Evolutionary conservation across 768 basidiomycete genomes (phyloP), one percentile per base, ranked within the genome.

Genomic region (Solioccasus polychromus): DNA sequence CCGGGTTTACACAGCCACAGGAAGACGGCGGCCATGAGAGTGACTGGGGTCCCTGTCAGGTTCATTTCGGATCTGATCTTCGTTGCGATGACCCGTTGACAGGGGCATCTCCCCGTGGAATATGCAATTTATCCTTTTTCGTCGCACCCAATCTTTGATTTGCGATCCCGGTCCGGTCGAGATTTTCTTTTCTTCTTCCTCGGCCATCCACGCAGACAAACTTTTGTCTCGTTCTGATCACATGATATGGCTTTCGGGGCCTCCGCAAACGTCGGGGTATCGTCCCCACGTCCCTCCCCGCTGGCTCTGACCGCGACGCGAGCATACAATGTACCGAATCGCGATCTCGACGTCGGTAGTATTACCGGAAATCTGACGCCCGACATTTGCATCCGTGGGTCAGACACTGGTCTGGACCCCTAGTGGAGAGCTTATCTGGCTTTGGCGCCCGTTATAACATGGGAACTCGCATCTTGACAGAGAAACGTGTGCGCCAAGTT

Each of bases 41-140:
- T 63, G 41, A 0, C 40, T 47, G 59, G 60, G 59, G 59, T 60
- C 50, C 12, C n/a, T 24, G 3, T 17, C 35, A 25, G 37, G 10
- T 15, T 26, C 39, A 34, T 53, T 50, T 44, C 39, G 44, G 46
- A 51, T 58, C 37, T 50, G 52, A 62, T 59, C 62, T 52, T 57
- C 50, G 53, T 60, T 53, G 47, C 51, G 54, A 59, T 62, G 62
- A 44, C 35, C 42, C 39, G 47, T 37, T 49, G 50, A 63, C 59
- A 64, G 62, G 62, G 64, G 60, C 45, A 62, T 35, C 44, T 22
- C 19, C 24, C 32, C 65, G 64, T 64, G 62, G 64, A 64, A 64
- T 38, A 10, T 43, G n/a, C n/a, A n/a, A n/a, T n/a, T n/a, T n/a
- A n/a, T n/a, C n/a, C n/a, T n/a, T n/a, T n/a, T n/a, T n/a, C n/a